These are phyloP conservation scores for Dichotomopilus funicola DNA, from an alignment of 2,329 filamentous ascomycete species.

Conservation along the genomic window DNA sequence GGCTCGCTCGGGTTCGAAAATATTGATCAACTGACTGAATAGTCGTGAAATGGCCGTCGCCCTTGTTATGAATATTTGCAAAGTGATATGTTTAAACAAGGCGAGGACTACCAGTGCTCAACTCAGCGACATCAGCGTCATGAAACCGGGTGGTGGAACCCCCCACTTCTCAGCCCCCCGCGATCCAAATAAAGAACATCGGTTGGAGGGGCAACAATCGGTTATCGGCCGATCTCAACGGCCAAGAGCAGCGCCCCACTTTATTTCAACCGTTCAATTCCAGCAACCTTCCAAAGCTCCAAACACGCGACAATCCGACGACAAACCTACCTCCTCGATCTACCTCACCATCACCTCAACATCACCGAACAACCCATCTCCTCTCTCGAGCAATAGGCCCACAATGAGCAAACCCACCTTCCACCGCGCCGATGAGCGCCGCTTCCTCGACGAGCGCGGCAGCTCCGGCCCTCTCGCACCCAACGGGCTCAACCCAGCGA, in stretches of 20 bases:
- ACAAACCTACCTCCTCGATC: background rate
- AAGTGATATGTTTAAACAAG: background rate
- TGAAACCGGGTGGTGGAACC: background rate
- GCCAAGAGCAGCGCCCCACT: background rate
- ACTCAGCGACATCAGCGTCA: background rate
- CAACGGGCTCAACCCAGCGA: conserved; percentile 88
- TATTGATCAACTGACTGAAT: too few species aligned
- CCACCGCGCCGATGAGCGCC: conserved; percentile 73
- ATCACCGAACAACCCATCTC: conserved; percentile 3
- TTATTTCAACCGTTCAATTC: background rate
- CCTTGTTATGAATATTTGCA: background rate
- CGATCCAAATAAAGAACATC: background rate
- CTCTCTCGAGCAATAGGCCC: background rate
- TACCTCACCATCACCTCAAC: background rate
- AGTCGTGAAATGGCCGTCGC: too few species aligned
- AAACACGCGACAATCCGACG: too few species aligned
- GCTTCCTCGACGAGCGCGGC: conserved; percentile 86
- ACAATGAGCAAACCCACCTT: conserved; percentile 37
- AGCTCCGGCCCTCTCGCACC: conserved; percentile 68
- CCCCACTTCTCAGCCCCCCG: conserved; percentile 1
- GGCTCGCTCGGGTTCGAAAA: too few species aligned
- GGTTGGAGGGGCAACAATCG: conserved; percentile 16
- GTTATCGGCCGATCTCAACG: conserved; percentile 25
- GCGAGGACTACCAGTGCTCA: too few species aligned
- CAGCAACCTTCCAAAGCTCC: background rate